These are phyloP conservation scores for Penicillium riverlandense DNA, from an alignment of 495 filamentous ascomycete genomes.

Conservation along the genomic window DNA sequence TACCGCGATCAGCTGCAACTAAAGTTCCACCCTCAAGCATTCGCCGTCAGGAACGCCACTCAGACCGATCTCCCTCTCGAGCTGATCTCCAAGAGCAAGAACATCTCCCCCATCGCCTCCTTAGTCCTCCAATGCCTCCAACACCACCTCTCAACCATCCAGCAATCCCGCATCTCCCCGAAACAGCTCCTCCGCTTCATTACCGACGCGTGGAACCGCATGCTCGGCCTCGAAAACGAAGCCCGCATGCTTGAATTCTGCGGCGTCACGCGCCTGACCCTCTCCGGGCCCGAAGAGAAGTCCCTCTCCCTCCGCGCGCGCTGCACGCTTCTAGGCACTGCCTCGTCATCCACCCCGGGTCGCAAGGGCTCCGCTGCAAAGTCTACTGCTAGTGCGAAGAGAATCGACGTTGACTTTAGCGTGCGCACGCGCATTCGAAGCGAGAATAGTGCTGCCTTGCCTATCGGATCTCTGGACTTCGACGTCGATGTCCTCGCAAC, in stretches of 20 bases:
- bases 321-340: conserved; percentile 31
- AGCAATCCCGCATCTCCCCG: conserved; percentile 23
- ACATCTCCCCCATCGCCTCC: conserved; percentile 26
- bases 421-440: conserved; percentile 22
- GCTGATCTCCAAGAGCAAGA: conserved; percentile 14
- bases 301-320: conserved; percentile 30
- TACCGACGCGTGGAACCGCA: conserved; percentile 34
- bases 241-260: conserved; percentile 41
- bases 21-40: conserved; percentile 61
- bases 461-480: conserved; percentile 27
- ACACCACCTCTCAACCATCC: conserved; percentile 21
- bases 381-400: conserved; percentile 5
- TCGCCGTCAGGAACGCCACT: conserved; percentile 24
- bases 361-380: conserved; percentile 14
- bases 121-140: conserved; percentile 34
- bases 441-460: conserved; percentile 4
- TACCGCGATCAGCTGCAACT: conserved; percentile 73
- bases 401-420: conserved; percentile 39
- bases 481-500: conserved; percentile 34
- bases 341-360: conserved; percentile 8
- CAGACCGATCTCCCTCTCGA: conserved; percentile 23
- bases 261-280: conserved; percentile 35
- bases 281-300: conserved; percentile 18
- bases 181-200: conserved; percentile 33
- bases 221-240: conserved; percentile 34